A percentile compares a stretch with the other conserved stretches of the same genome.
Evolutionary conservation across 768 basidiomycete genomes (phyloP).

Genomic region (Tricholoma hemisulphureum): DNA sequence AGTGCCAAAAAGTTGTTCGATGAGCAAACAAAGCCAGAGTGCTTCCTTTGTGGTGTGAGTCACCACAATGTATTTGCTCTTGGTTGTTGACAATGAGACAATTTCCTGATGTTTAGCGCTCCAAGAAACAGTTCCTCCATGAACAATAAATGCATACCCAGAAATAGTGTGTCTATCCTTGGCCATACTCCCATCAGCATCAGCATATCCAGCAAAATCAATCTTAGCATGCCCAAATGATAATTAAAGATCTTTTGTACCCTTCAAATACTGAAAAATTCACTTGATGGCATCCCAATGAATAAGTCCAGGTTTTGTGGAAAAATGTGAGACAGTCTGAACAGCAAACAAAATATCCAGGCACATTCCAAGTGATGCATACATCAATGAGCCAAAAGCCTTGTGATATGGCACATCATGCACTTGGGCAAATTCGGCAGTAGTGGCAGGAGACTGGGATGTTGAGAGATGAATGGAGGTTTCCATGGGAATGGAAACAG

Average conservation of each 20-base stretch:
- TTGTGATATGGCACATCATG: conserved; percentile 21
- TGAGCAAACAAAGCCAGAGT: too few relatives aligned
- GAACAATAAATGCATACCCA: conserved; percentile 30
- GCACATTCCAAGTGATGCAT: background rate
- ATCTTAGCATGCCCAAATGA: conserved; percentile 5
- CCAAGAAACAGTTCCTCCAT: conserved; percentile 28
- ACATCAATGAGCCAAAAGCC: background rate
- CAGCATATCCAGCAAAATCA: conserved; percentile 19
- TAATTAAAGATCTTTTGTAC: background rate
- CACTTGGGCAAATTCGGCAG: conserved; percentile 18
- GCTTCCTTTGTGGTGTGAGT: too few relatives aligned
- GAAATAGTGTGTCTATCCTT: conserved; percentile 26
- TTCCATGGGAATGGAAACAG: conserved; percentile 23
- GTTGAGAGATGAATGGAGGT: conserved; percentile 5
- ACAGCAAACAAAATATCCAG: background rate
- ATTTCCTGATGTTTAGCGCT: too few relatives aligned
- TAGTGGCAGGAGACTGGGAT: conserved; percentile 15
- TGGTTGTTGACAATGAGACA: too few relatives aligned
- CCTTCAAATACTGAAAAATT: background rate
- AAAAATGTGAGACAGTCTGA: background rate
- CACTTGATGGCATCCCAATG: background rate
- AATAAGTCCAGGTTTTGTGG: background rate
- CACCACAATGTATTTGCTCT: too few relatives aligned
- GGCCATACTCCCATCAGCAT: conserved; percentile 21
- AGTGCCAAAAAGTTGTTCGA: too few relatives aligned